These are phyloP conservation scores for Yamagishiella unicocca DNA, from an alignment of 139 green algal genomes.

Conservation along the genomic window DNA sequence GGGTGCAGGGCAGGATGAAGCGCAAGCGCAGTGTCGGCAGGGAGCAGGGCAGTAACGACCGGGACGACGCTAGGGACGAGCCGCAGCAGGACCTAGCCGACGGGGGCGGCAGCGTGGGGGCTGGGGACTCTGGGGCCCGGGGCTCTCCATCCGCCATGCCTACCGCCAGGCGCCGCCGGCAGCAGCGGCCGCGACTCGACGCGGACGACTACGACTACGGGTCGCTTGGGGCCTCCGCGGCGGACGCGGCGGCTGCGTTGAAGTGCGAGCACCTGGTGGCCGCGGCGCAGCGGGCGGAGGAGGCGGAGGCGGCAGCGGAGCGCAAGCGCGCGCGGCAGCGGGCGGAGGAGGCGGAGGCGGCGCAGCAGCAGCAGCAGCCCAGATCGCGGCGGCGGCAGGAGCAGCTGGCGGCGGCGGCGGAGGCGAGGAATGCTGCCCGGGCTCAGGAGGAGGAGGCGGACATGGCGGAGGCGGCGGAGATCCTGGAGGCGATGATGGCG, in stretches of 20 bases:
- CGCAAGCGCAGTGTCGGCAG: too few relatives aligned
- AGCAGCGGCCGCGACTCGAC: background rate
- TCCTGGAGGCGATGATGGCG: conserved; percentile 66
- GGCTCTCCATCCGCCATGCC: too few relatives aligned
- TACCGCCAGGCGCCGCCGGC: too few relatives aligned
- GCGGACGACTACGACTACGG: background rate
- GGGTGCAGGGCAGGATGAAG: background rate
- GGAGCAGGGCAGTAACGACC: too few relatives aligned
- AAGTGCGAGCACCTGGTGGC: background rate
- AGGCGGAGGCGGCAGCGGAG: background rate
- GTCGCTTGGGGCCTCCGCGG: background rate
- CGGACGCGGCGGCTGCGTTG: background rate
- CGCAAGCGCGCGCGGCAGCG: conserved; percentile 4
- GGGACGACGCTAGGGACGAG: too few relatives aligned
- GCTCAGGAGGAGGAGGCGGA: conserved; percentile 49
- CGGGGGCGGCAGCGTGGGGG: too few relatives aligned
- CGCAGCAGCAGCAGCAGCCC: background rate
- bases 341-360: background rate
- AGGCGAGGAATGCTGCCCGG: background rate
- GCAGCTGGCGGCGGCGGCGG: background rate
- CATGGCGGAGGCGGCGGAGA: conserved; percentile 68
- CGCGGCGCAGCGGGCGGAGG: background rate
- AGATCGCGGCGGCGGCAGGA: background rate
- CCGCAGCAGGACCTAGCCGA: too few relatives aligned
- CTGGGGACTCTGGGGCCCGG: too few relatives aligned